phyloP scores from a whole-genome alignment of 1,284 basidiomycete genomes.

The Porphyrellus sp. region DNA sequence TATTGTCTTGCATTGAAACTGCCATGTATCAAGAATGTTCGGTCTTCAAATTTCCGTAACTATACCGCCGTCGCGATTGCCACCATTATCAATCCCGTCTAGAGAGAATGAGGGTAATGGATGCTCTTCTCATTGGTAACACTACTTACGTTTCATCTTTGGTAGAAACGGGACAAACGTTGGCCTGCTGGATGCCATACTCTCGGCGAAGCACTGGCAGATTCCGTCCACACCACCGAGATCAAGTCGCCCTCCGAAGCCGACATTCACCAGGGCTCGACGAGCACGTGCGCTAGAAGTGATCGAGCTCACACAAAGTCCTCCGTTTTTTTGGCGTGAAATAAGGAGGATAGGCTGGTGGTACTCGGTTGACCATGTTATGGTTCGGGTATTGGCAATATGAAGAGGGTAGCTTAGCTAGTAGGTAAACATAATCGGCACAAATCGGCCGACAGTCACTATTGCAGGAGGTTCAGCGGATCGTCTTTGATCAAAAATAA shows the following conservation, averaged over 20 bases:
- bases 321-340: conserved; percentile 13
- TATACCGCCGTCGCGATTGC: conserved; percentile 35
- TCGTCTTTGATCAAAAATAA: no score
- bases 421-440: no score
- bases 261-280: conserved; percentile 16
- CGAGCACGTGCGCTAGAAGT: conserved; percentile 17
- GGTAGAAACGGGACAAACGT: conserved; percentile 49
- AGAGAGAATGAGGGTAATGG: conserved; percentile 3
- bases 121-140: conserved; percentile 39
- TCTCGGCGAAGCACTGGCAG: conserved; percentile 27
- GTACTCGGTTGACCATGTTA: conserved; percentile 15
- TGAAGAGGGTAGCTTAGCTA: no score
- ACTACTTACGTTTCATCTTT: conserved; percentile 27
- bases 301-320: conserved; percentile 18
- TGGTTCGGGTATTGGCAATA: conserved; percentile 12
- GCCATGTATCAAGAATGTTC: conserved; percentile 28
- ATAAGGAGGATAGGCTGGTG: conserved; percentile 16
- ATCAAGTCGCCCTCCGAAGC: conserved; percentile 5
- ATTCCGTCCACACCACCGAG: conserved; percentile 17
- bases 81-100: conserved; percentile 27
- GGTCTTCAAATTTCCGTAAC: conserved; percentile 33
- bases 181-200: conserved; percentile 41
- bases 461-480: no score
- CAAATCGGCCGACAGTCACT: no score
- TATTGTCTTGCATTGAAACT: conserved; percentile 15